phyloP scores from a whole-genome alignment of 2,329 filamentous ascomycete species.

The Aspergillus cejpii region DNA sequence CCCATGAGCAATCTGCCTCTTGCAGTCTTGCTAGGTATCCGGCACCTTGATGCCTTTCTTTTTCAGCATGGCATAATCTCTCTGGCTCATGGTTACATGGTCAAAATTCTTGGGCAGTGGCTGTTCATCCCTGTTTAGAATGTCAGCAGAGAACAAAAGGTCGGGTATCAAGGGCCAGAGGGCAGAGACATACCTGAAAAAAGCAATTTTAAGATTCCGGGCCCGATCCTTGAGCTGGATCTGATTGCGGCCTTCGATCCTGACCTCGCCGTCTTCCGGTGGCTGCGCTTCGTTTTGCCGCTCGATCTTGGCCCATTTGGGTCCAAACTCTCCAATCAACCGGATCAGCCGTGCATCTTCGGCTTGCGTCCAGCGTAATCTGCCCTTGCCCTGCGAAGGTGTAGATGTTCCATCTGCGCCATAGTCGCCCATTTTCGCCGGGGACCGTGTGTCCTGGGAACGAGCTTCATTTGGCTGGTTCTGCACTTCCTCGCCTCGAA shows the following conservation, averaged over 20 bases:
- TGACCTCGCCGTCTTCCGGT: conserved; percentile 22
- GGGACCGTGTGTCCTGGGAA: not conserved
- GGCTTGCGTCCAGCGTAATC: conserved; percentile 31
- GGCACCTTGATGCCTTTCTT: conserved; percentile 7
- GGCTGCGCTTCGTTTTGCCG: conserved; percentile 27
- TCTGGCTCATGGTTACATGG: conserved; percentile 34
- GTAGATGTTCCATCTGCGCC: not conserved
- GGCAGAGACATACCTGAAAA: conserved; percentile 28
- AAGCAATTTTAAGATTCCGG: conserved; percentile 47
- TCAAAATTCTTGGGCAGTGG: conserved; percentile 42
- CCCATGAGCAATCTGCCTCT: too few species aligned
- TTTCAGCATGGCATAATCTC: conserved; percentile 10
- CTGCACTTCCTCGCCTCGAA: not conserved
- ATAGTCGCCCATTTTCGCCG: not conserved
- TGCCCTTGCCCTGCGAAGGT: not conserved
- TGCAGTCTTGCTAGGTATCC: not conserved
- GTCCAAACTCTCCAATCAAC: conserved; percentile 44
- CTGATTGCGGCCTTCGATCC: conserved; percentile 41
- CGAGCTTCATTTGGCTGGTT: not conserved
- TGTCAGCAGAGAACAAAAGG: conserved; percentile 1
- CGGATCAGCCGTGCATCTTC: conserved; percentile 44
- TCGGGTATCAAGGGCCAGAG: conserved; percentile 3
- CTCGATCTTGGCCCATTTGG: conserved; percentile 45
- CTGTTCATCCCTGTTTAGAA: conserved; percentile 19
- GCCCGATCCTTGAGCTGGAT: conserved; percentile 52